Conservation (phyloP, 2,329 filamentous ascomycete genomes). For the Tolypocladium tundrense region DNA sequence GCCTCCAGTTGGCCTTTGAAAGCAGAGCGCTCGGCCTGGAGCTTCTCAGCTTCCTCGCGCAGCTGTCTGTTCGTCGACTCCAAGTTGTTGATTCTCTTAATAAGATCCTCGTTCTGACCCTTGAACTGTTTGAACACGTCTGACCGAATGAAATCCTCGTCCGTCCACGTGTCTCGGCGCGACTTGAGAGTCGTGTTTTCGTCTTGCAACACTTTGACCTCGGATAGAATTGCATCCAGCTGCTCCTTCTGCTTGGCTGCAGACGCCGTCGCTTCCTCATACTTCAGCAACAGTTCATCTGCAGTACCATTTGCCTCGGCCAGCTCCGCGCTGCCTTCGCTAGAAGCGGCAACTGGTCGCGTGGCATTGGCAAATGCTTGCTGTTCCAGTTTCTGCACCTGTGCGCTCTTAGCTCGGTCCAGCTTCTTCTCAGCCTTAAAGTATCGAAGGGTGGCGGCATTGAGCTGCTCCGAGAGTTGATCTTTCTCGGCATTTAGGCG, state of each 20-base stretch:
- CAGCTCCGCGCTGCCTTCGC: slow-evolving; percentile 37
- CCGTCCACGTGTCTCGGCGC: slow-evolving; percentile 62
- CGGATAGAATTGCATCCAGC: slow-evolving; percentile 64
- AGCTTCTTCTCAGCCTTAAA: slow-evolving; percentile 93
- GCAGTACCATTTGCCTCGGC: slow-evolving; percentile 44
- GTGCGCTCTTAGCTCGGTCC: slow-evolving; percentile 77
- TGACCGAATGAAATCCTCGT: slow-evolving; percentile 89
- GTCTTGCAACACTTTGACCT: slow-evolving; percentile 64
- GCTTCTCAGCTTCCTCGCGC: slow-evolving; percentile 73
- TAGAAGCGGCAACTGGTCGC: slow-evolving; percentile 28
- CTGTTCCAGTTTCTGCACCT: slow-evolving; percentile 85
- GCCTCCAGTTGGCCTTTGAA: slow-evolving; percentile 74
- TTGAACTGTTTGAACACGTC: slow-evolving; percentile 91
- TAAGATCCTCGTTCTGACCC: slow-evolving; percentile 81
- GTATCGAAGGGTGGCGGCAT: slow-evolving; percentile 80
- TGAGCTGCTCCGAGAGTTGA: slow-evolving; percentile 73
- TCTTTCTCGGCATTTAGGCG: slow-evolving; percentile 70
- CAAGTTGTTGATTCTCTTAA: slow-evolving; percentile 82
- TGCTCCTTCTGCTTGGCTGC: slow-evolving; percentile 83
- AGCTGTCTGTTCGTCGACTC: slow-evolving; percentile 82
- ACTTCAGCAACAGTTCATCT: slow-evolving; percentile 62
- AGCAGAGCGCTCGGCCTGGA: slow-evolving; percentile 73
- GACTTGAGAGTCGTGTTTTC: slow-evolving; percentile 67
- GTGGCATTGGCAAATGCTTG: slow-evolving; percentile 67
- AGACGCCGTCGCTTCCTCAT: slow-evolving; percentile 67